Conservation (phyloP, 352 stramenopile species). For the Sclerospora graminicola region DNA sequence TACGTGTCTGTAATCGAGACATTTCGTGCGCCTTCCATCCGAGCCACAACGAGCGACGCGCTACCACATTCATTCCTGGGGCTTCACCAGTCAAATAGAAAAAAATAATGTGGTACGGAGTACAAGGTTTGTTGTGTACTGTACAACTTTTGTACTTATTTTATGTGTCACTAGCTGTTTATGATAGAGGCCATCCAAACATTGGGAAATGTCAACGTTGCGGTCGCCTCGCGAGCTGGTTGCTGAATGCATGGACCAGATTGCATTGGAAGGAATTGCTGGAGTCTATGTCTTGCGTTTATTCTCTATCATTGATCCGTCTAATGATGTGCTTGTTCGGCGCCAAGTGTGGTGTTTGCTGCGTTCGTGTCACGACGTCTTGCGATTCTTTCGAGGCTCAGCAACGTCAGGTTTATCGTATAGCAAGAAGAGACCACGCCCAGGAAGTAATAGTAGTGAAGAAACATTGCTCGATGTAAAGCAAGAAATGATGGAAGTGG, state of each 20-base stretch:
- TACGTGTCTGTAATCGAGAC: conserved; percentile 1
- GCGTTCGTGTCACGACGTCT: conserved; percentile 24
- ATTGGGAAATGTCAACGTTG: conserved; percentile 2
- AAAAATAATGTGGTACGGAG: too few relatives aligned
- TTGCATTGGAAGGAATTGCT: conserved; percentile 41
- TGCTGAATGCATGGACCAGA: conserved; percentile 48
- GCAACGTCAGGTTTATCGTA: neutral
- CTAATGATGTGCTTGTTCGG: conserved; percentile 29
- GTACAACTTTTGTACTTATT: neutral
- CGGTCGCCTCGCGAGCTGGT: conserved; percentile 32
- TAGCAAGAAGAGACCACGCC: conserved; percentile 53
- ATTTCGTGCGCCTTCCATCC: conserved; percentile 1
- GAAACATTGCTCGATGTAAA: conserved; percentile 11
- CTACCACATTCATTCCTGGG: conserved; percentile 15
- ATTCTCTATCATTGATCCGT: conserved; percentile 33
- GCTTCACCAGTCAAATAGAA: neutral
- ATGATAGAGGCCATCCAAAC: conserved; percentile 8
- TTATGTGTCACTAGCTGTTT: neutral
- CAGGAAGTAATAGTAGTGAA: conserved; percentile 2
- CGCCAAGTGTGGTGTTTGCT: conserved; percentile 47
- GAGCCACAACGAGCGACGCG: conserved; percentile 13
- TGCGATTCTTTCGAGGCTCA: conserved; percentile 39
- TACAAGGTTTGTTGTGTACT: neutral
- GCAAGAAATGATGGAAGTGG: conserved; percentile 7
- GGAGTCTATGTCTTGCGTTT: conserved; percentile 32